Conservation (phyloP, 495 filamentous ascomycete genomes). For the Penicillium crystallinum region DNA sequence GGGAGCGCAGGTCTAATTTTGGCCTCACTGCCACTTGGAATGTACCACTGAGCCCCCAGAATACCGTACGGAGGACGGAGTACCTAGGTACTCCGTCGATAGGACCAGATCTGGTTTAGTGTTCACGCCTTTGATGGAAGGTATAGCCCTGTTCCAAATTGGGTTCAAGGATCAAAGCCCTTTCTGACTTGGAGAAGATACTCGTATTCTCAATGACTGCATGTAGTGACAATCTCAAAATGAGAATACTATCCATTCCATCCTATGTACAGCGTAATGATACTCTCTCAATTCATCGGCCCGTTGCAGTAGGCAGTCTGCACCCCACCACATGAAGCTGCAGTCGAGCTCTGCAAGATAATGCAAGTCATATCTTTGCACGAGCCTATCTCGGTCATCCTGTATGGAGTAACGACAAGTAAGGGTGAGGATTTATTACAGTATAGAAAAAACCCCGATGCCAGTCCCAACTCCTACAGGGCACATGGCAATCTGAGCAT, state of each 20-base stretch:
- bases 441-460: constrained; percentile 4
- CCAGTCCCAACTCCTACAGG: background rate
- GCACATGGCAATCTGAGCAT: constrained; percentile 6
- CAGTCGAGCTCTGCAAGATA: constrained; percentile 12
- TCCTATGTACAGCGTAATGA: no score
- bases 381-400: background rate
- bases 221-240: background rate
- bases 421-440: constrained; percentile 1
- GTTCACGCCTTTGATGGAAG: background rate
- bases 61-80: no score
- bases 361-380: constrained; percentile 7
- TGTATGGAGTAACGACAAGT: background rate
- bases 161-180: background rate
- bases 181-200: background rate
- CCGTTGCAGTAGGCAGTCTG: constrained; percentile 8
- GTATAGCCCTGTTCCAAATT: background rate
- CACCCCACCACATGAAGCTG: constrained; percentile 9
- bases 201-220: background rate
- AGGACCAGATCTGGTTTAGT: background rate
- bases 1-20: background rate
- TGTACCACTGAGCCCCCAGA: no score
- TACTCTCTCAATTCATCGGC: background rate
- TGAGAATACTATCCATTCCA: no score
- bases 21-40: no score
- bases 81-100: no score